Base-by-base conservation (phyloP, 495 filamentous ascomycete species). In the Melanomma pulvis-pyrius region DNA sequence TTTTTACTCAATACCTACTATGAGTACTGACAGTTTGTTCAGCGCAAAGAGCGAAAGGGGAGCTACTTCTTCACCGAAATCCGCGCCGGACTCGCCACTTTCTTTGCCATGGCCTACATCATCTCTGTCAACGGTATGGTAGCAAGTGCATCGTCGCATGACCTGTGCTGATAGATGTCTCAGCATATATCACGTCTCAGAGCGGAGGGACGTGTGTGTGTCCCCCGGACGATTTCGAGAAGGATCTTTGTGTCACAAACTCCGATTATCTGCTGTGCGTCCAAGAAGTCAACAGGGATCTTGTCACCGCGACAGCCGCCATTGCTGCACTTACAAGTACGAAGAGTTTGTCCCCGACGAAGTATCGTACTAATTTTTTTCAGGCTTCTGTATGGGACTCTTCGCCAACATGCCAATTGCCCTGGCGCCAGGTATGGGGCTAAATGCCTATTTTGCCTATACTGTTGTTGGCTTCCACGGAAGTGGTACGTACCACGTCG, bases 81-180 rank as follows among this genome's bases (percentile, higher is more conserved):
- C 48, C 86, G 90, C 54, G 90, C 89, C 63, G 90, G 90, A 58
- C 74, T 92, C 1, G 90, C 90, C 30, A 90, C 90, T 51, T 92
- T 93, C 81, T 92, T 92, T 77, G 90, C 90, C 68, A 93, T 93
- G 90, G 90, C 90, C 71, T 93, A 91, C 63, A 90, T 90, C 72
- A 84, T 87, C 58, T 81, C 83, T 30, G 87, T 90, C 69, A 92
- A 90, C 77, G 84, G 63, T 61, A 50, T 55, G 56, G 51, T 48
- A 3, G 25, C 34, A 3, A 46, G 19, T 17, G 4, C 29, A 11
- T 15, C 19, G 11, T 1, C 19, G 32, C 56, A 15, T 32, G 15
- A 17, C 32, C n/a, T 34, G 22, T 53, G 62, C 25, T 39, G 29
- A 58, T 32, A 47, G 39, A n/a, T 11, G 3, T 25, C 15, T 26